Conservation (phyloP, 1,284 basidiomycete species). For the Fomitopsis pinicola region DNA sequence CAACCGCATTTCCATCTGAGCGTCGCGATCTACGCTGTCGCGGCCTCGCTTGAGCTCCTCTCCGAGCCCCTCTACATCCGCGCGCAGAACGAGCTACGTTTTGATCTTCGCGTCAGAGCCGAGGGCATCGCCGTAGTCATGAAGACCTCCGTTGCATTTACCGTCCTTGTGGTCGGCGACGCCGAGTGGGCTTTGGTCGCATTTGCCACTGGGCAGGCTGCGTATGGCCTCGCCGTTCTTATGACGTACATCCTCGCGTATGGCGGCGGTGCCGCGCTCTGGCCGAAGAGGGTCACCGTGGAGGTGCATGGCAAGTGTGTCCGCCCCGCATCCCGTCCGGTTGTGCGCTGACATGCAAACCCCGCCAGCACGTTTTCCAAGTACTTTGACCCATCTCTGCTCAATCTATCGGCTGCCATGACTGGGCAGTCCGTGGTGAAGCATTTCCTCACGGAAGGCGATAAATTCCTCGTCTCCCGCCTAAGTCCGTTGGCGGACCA, state of each 20-base stretch:
- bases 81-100: slow-evolving; percentile 66
- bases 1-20: slow-evolving; percentile 67
- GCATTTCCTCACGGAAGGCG: slow-evolving; percentile 93
- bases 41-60: slow-evolving; percentile 73
- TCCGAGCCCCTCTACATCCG: slow-evolving; percentile 84
- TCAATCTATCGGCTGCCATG: slow-evolving; percentile 73
- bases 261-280: slow-evolving; percentile 16
- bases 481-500: slow-evolving; percentile 83
- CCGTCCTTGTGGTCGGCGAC: slow-evolving; percentile 50
- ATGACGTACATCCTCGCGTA: slow-evolving; percentile 26
- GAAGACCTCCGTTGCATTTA: slow-evolving; percentile 71
- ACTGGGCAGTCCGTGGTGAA: slow-evolving; percentile 87
- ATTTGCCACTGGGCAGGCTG: slow-evolving; percentile 79
- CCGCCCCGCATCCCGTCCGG: background rate
- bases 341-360: background rate
- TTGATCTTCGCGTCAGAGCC: slow-evolving; percentile 69
- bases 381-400: slow-evolving; percentile 46
- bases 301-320: slow-evolving; percentile 28
- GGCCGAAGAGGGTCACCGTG: slow-evolving; percentile 16
- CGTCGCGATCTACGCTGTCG: slow-evolving; percentile 65
- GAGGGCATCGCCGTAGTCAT: slow-evolving; percentile 80
- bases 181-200: slow-evolving; percentile 63
- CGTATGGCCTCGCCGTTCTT: slow-evolving; percentile 50
- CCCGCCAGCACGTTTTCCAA: slow-evolving; percentile 16
- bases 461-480: slow-evolving; percentile 84